A percentile compares a stretch with the other conserved stretches of the same genome.
These are phyloP conservation scores for Alnus glutinosa DNA, from an alignment of 306 rosid genomes.

Conservation along the genomic window DNA sequence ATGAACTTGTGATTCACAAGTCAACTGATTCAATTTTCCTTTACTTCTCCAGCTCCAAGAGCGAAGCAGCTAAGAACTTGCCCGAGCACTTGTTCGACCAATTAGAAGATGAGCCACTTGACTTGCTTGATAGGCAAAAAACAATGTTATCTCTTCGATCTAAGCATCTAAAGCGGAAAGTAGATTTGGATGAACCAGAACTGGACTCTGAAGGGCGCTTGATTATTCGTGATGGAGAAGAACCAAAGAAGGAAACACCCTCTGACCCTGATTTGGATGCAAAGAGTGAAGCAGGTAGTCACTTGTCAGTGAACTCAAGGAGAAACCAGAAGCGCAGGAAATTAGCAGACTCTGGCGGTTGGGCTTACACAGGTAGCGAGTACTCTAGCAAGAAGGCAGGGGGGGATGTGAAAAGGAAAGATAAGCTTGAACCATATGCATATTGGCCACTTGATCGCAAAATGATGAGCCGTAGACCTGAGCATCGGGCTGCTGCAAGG, in stretches of 20 bases:
- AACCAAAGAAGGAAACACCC: conserved; percentile 34
- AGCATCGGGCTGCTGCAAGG: conserved; percentile 75
- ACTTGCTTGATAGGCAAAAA: conserved; percentile 75
- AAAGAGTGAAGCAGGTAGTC: conserved; percentile 64
- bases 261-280: conserved; percentile 44
- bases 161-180: conserved; percentile 62
- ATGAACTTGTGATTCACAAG: not conserved
- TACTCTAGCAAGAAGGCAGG: conserved; percentile 86
- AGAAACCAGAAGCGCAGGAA: conserved; percentile 66
- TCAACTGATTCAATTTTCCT: not conserved
- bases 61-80: conserved; percentile 50
- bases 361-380: conserved; percentile 89
- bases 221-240: conserved; percentile 63
- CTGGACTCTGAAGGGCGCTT: conserved; percentile 83
- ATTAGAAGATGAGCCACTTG: conserved; percentile 87
- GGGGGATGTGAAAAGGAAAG: conserved; percentile 88
- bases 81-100: conserved; percentile 61
- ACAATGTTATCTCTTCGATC: conserved; percentile 70
- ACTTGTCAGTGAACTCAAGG: conserved; percentile 55
- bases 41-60: conserved; percentile 49
- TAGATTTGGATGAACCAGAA: conserved; percentile 59
- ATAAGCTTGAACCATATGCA: conserved; percentile 93
- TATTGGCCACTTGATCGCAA: conserved; percentile 97
- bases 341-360: conserved; percentile 62
- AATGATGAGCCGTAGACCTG: conserved; percentile 93